phyloP scores from a whole-genome alignment of 202 grass and related monocot species.

The Saccharum hybrid region DNA sequence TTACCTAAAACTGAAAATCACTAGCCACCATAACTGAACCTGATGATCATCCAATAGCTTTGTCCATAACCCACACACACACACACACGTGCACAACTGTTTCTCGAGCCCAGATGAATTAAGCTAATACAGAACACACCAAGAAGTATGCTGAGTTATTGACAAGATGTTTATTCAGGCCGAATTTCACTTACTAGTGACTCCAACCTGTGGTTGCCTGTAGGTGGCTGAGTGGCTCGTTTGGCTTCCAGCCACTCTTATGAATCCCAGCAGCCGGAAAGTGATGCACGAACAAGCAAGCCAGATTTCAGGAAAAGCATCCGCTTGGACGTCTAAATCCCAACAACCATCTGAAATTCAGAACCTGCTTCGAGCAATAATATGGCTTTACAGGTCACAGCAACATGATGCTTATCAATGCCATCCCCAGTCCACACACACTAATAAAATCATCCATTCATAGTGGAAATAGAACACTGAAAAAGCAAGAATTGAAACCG shows the following conservation, averaged over 20 bases:
- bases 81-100: too few relatives aligned
- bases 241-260: slow-evolving; percentile 8
- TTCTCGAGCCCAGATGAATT: not conserved
- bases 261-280: slow-evolving; percentile 10
- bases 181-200: not conserved
- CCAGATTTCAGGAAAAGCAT: not conserved
- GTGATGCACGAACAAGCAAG: slow-evolving; percentile 9
- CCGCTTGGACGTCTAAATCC: not conserved
- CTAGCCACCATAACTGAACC: not conserved
- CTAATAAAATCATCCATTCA: not conserved
- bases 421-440: not conserved
- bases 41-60: slow-evolving; percentile 12
- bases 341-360: slow-evolving; percentile 6
- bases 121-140: not conserved
- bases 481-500: not conserved
- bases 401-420: not conserved
- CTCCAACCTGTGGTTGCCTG: not conserved
- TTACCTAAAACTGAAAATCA: slow-evolving; percentile 18
- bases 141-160: not conserved
- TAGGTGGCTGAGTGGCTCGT: not conserved
- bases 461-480: not conserved
- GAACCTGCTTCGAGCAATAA: not conserved
- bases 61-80: not conserved
- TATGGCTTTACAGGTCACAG: not conserved
- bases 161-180: not conserved